Evolutionary conservation across 2,329 filamentous ascomycete genomes (phyloP).

Genomic region (Pseudogymnoascus sp.): DNA sequence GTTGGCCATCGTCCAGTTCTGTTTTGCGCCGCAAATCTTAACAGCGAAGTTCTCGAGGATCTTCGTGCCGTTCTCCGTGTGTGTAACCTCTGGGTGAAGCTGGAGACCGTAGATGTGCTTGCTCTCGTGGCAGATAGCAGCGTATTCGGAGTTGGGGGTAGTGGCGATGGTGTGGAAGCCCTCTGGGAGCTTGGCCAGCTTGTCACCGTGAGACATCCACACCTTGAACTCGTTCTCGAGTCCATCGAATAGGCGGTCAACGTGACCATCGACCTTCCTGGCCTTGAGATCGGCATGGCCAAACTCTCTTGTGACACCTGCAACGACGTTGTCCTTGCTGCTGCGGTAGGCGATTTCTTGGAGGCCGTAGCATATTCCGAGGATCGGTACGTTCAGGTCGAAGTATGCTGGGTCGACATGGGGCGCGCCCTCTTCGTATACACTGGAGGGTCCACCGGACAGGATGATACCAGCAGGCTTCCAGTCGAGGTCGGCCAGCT

Average conservation of each 20-base stretch:
- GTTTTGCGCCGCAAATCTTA: constrained; percentile 67
- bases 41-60: constrained; percentile 78
- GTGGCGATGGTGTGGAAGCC: constrained; percentile 67
- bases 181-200: constrained; percentile 66
- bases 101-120: constrained; percentile 66
- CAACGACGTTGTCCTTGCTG: constrained; percentile 57
- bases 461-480: constrained; percentile 80
- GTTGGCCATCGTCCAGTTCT: constrained; percentile 78
- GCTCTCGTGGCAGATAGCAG: constrained; percentile 65
- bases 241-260: constrained; percentile 71
- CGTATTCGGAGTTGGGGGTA: constrained; percentile 69
- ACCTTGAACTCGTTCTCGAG: constrained; percentile 62
- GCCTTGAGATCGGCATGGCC: constrained; percentile 62
- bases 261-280: constrained; percentile 50
- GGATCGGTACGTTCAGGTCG: constrained; percentile 58
- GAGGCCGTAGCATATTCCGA: constrained; percentile 39
- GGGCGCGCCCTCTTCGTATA: constrained; percentile 70
- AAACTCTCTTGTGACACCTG: constrained; percentile 61
- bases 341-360: constrained; percentile 69
- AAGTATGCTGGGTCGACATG: constrained; percentile 79
- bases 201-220: constrained; percentile 88
- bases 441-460: constrained; percentile 63
- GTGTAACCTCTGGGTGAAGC: constrained; percentile 80
- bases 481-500: constrained; percentile 66
- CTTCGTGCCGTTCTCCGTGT: constrained; percentile 61